A percentile compares a stretch with the other conserved stretches of the same genome.
phyloP scores from a whole-genome alignment of 106 monocot genomes.

The Posidonia australis region DNA sequence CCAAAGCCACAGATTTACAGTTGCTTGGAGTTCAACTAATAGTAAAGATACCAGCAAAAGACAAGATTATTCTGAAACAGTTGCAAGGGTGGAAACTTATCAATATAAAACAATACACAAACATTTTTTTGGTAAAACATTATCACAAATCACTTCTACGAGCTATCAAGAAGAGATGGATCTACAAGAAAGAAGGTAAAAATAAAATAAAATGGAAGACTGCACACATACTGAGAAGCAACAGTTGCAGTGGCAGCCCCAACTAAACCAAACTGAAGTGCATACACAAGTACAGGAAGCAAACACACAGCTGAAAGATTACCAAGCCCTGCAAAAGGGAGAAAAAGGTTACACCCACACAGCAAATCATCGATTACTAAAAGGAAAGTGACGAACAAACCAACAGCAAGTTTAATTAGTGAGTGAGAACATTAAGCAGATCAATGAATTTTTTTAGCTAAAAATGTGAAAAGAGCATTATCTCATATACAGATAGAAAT shows the following conservation, averaged over 20 bases:
- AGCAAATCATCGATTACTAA: background rate
- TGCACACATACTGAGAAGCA: slow-evolving; percentile 71
- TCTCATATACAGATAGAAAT: too few species aligned
- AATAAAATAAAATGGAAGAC: background rate
- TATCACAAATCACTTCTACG: background rate
- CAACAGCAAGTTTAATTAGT: too few species aligned
- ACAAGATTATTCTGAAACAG: too few species aligned
- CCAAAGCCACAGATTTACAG: too few species aligned
- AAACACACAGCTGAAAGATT: slow-evolving; percentile 66
- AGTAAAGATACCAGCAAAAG: too few species aligned
- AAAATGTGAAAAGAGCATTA: too few species aligned
- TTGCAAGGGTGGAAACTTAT: too few species aligned
- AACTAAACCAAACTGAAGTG: slow-evolving; percentile 61
- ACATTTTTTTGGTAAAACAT: background rate
- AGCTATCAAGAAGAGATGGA: background rate
- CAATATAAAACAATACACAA: background rate
- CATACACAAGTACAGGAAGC: slow-evolving; percentile 71
- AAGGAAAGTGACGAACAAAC: background rate
- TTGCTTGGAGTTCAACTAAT: too few species aligned
- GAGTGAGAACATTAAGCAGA: too few species aligned
- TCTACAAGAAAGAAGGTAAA: background rate
- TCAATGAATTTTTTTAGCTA: too few species aligned
- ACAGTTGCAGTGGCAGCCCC: slow-evolving; percentile 93
- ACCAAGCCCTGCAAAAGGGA: slow-evolving; percentile 56
- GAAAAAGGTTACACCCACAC: background rate